Evolutionary conservation across 345 rosid genomes (phyloP), one percentile per base, ranked within the genome.

Genomic region (Moringa oleifera): DNA sequence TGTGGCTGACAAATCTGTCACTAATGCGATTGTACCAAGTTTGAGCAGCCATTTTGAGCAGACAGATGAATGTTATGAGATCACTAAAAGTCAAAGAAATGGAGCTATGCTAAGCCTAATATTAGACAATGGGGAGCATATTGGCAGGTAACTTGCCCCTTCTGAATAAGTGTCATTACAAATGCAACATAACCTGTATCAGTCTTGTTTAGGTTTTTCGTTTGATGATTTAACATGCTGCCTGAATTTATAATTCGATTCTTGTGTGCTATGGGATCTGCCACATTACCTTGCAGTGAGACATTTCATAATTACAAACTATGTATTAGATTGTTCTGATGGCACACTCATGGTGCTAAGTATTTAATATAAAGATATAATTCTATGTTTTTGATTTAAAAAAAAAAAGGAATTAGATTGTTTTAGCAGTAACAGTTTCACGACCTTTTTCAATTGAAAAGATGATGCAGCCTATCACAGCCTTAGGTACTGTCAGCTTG

Each of bases 11-110:
- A 50, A 61, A 66, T 64, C 51, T 41, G 20, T 63, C 51, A 52
- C 67, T 31, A 58, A 18, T 20, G 23, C 57, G 56, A 53, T 64
- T 54, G 18, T 55, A 7, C 51, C 65, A n/a, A 57, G 33, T 22
- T 36, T 18, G 21, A 64, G 59, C 63, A 58, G 66, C 3, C 6
- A 58, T 62, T 53, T 46, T 45, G 77, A 71, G 57, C 63, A 23
- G 28, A 37, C 55, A n/a, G 79, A 58, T 61, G 81, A 81, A 63
- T 56, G 53, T 58, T 31, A 28, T 65, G 70, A 55, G 60, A 58
- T 50, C 36, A 61, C 11, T 70, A 54, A 36, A 69, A 69, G 33
- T 25, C 68, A 59, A 56, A 21, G 51, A 41, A 73, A 47, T 60
- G 75, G 65, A 23, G 25, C 58, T 51, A 7, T 62, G 6, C 49